Percentiles rank a stretch among this genome's conserved stretches.
phyloP scores from a whole-genome alignment of 768 basidiomycete genomes.

The Tylopilus subfusipes region DNA sequence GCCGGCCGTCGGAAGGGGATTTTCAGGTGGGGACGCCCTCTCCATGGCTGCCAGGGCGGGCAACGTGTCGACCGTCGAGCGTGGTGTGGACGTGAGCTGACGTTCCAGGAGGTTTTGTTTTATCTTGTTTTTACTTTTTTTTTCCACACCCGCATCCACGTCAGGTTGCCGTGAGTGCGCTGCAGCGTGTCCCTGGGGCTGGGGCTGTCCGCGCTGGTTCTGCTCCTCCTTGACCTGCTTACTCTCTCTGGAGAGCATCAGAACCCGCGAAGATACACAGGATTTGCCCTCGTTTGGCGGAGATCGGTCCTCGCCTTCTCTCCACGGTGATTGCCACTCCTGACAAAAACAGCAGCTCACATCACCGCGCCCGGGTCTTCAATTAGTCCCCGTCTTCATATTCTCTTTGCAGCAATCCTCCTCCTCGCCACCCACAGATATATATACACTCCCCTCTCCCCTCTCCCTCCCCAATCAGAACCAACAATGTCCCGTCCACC shows the following conservation, averaged over 20 bases:
- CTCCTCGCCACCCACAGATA: conserved; percentile 5
- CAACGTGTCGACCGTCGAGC: neutral
- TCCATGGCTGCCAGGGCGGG: neutral
- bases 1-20: conserved; percentile 1
- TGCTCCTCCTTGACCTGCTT: neutral
- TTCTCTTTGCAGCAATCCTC: conserved; percentile 8
- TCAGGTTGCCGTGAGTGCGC: no score
- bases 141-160: neutral
- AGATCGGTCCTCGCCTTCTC: conserved; percentile 14
- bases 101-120: neutral
- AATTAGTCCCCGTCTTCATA: conserved; percentile 20
- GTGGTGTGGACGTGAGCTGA: no score
- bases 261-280: conserved; percentile 20
- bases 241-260: neutral
- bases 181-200: neutral
- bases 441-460: conserved; percentile 6
- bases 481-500: conserved; percentile 23
- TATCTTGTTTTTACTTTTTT: no score
- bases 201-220: no score
- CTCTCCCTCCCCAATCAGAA: neutral
- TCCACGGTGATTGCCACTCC: conserved; percentile 28
- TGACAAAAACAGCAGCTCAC: neutral
- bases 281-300: conserved; percentile 22
- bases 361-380: conserved; percentile 24
- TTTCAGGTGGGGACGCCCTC: neutral